Conservation (phyloP, 441 rosid species). For the Erodium texanum region DNA sequence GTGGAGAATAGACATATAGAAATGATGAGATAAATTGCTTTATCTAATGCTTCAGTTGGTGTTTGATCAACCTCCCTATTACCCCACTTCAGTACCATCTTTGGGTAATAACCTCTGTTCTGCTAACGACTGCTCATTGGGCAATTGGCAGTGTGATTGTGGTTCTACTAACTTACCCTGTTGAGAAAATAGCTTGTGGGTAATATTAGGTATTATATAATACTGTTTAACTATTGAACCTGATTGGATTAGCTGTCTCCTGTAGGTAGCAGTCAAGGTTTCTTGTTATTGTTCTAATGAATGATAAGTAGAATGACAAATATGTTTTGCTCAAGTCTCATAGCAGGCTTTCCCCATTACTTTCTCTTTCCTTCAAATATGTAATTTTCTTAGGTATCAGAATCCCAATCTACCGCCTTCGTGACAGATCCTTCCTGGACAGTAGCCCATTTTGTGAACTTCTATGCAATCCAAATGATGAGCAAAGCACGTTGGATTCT, state of each 20-base stretch:
- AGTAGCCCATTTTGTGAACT: conserved; percentile 15
- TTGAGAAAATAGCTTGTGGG: neutral
- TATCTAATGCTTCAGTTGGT: neutral
- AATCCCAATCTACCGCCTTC: conserved; percentile 26
- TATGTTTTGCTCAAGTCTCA: neutral
- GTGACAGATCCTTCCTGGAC: conserved; percentile 20
- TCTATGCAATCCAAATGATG: conserved; percentile 20
- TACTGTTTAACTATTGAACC: neutral
- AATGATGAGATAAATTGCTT: neutral
- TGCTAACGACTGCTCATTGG: neutral
- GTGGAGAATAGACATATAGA: neutral
- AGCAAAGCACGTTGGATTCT: conserved; percentile 29
- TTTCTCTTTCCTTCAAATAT: conserved; percentile 6
- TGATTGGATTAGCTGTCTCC: neutral
- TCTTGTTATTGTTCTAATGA: conserved; percentile 1
- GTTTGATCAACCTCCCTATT: conserved; percentile 1
- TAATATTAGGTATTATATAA: neutral
- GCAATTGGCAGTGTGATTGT: neutral
- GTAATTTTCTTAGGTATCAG: conserved; percentile 22
- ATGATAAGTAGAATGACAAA: neutral
- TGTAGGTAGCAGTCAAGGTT: neutral
- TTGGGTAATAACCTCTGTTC: neutral
- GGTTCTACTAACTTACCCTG: neutral
- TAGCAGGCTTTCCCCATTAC: conserved; percentile 1
- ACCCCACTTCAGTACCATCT: neutral